Evolutionary conservation across 1,139 yeast genomes (phyloP), one percentile per base, ranked within the genome.

Genomic region (Pichiaceae sp.): DNA sequence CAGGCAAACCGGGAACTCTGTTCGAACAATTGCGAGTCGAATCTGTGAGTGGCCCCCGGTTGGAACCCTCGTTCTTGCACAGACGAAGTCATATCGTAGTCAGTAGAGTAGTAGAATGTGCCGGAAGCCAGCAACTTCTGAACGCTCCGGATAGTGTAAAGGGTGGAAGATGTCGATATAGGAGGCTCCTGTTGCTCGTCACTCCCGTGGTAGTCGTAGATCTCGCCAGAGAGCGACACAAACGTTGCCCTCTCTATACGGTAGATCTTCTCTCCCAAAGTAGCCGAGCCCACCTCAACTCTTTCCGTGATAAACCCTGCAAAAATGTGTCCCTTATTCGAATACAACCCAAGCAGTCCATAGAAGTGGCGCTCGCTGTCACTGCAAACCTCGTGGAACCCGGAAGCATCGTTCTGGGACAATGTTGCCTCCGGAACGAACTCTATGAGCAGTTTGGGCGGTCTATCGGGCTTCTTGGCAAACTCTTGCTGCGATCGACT

Each of bases 31-130:
- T 64, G 59, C 12, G 65, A 60, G 15, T 40, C 38, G 29, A 42
- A 29, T 31, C 28, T 32, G 21, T 33, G 17, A 23, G 16, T 12
- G 24, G 23, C 17, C 17, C 12, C 9, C 4, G 21, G 6, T 5
- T 5, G 4, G 24, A 8, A 25, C 16, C 38, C 65, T 46, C 87
- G 58, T 44, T 72, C 82, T 54, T 80, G 86, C 3, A 78, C 45
- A 25, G 64, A 70, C 20, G 76, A 72, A 0, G 85, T 75, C 26
- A 81, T 57, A 53, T 82, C 91, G 50, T 78, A 79, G 40, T 75
- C 70, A 26, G 68, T 64, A 0, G 87, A 78, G 54, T 71, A 81
- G 49, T 72, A 81, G 51, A 81, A 82, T 2, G 76, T 65, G 0
- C 86, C 91, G 48, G 70, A 70, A 12, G 75, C 66, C 21, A 81